Evolutionary conservation across 768 basidiomycete species (phyloP), one percentile per base, ranked within the genome.

Genomic region (Boletus barrowsii): DNA sequence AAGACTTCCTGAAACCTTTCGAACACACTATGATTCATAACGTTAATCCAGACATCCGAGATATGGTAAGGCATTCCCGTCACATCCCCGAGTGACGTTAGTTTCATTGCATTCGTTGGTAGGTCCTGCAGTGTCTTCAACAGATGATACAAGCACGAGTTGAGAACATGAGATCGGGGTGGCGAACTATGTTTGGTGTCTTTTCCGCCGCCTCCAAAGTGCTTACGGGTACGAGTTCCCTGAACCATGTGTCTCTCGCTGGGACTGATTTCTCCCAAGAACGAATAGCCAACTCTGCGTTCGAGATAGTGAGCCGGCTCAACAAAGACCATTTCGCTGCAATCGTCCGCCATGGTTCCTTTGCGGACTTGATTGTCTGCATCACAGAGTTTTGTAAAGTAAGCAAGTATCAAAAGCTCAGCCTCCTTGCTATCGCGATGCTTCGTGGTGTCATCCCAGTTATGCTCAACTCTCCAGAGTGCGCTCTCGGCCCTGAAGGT

Each of bases 301-400:
- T 98, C 62, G 97, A 99, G 67, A 89, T 98, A 36, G 95, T 98
- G 39, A 92, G 88, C 45, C 83, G 87, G 58, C 73, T 99, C 46
- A 96, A 98, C 76, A 83, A 83, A 62, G 87, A 95, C 42, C 90
- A 97, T 69, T 99, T 98, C 73, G 61, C 79, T 18, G 82, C 86
- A n/a, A 92, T 99, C 51, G 92, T 98, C 43, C 87, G 84, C 49
- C 83, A 97, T 67, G 97, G 97, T 14, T 86, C 95, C 5, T 98
- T 98, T 67, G 90, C 95, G 45, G 97, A 99, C 72, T 71, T 99
- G 49, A 95, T 90, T 8, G 93, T 95, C 37, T 99, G 97, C 76
- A 88, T 99, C 62, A 98, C 96, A 35, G 97, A 98, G 70, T 99
- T 98, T 75, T 96, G 92, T 79, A 98, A 98, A 81, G 93, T 96